Evolutionary conservation across 2,329 filamentous ascomycete species (phyloP).

Genomic region (Parastagonospora nodorum): DNA sequence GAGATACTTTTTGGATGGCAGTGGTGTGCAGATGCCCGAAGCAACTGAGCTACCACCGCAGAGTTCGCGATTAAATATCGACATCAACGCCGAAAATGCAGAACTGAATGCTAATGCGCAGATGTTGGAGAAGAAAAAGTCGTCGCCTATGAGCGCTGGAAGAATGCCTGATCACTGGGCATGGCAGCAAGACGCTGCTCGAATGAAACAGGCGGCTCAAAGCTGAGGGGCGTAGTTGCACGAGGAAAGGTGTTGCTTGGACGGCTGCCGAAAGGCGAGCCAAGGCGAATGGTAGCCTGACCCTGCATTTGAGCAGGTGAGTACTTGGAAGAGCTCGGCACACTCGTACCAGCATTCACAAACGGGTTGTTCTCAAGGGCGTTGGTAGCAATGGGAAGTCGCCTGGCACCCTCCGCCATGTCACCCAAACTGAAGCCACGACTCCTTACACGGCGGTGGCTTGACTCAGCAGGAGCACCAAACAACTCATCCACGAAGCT

Average conservation of each 20-base stretch:
- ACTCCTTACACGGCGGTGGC: constrained; percentile 62
- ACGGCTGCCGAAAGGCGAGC: constrained; percentile 53
- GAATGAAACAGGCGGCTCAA: constrained; percentile 45
- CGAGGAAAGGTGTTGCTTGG: constrained; percentile 55
- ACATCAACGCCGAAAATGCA: constrained; percentile 44
- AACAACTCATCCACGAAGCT: constrained; percentile 54
- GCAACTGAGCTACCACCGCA: constrained; percentile 19
- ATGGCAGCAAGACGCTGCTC: constrained; percentile 46
- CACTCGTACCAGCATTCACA: constrained; percentile 21
- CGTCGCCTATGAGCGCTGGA: constrained; percentile 29
- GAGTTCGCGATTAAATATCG: constrained; percentile 12
- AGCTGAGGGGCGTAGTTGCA: constrained; percentile 44
- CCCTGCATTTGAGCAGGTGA: constrained; percentile 29
- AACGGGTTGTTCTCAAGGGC: constrained; percentile 48
- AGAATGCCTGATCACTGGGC: constrained; percentile 28
- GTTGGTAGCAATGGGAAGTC: constrained; percentile 61
- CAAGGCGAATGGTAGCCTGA: constrained; percentile 52
- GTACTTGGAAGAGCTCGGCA: constrained; percentile 31
- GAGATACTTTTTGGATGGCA: constrained; percentile 37
- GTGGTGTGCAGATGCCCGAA: constrained; percentile 24
- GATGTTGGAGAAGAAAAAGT: constrained; percentile 20
- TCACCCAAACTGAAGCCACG: constrained; percentile 67
- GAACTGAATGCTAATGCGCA: constrained; percentile 25
- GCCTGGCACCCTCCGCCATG: constrained; percentile 55
- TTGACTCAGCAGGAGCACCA: constrained; percentile 53